Base-by-base conservation (phyloP, 805 yeast species). In the Barnettozyma wickerhamii region DNA sequence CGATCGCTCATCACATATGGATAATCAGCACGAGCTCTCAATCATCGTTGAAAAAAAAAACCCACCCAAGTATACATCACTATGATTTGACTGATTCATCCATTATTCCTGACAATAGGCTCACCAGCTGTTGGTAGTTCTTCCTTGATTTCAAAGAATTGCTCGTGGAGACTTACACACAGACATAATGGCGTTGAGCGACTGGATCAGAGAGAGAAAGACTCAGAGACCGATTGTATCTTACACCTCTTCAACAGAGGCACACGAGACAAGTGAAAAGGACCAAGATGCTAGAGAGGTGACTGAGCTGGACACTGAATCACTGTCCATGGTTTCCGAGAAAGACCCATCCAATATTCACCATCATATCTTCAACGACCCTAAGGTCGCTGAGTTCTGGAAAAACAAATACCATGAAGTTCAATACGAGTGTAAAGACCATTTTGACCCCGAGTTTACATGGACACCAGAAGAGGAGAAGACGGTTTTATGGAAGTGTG, bases 391-490 rank as follows among this genome's bases (percentile, higher is more conserved):
- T 2, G 67, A 66, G 28, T 58, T 69, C 51, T 79, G 74, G 53
- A 47, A 60, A 5, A 50, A 60, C 0, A 32, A 76, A 7, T 79
- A 79, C 49, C 77, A 76, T 32, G 48, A 56, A 4, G 56, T 75
- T 2, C 34, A 70, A 9, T 80, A 80, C 51, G 86, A 80, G 52
- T 72, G 82, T 45, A 64, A 74, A 18, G 61, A 65, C 27, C 65
- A 65, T 14, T 74, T 81, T 51, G 85, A 82, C 52, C 82, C 85
- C 0, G 64, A 66, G 0, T 68, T 78, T 29, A 64, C 66, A 10
- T 80, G 85, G 86, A 63, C 74, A 0, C 48, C 47, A 5, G 62
- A 68, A 35, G 84, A 77, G 50, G 84, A 81, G 45, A 63, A 59
- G 28, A 63, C 56, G 31, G 53, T 80, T 5, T 55, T 71, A 13